These are phyloP conservation scores for Sisymbrium irio DNA, from an alignment of 345 rosid genomes.

Conservation along the genomic window DNA sequence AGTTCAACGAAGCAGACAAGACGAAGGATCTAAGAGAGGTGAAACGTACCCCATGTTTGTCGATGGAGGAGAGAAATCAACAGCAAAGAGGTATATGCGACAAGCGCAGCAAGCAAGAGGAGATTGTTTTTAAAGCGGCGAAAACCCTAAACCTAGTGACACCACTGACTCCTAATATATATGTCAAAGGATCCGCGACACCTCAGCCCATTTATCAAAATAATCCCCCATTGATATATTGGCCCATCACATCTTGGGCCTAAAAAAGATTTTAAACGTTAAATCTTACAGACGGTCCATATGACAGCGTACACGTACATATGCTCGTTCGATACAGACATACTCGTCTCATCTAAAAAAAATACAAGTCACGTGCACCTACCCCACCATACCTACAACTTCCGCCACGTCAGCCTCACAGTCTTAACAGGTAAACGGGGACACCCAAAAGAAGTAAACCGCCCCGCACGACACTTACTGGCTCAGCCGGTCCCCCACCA, in stretches of 20 bases:
- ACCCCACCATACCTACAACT: constrained; percentile 22
- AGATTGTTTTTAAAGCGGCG: constrained; percentile 20
- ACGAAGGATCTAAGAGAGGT: constrained; percentile 7
- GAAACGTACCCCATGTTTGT: constrained; percentile 34
- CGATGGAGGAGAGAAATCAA: constrained; percentile 20
- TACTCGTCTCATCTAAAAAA: too few relatives aligned
- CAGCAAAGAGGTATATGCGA: background rate
- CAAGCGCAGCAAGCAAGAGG: background rate
- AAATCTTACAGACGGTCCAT: too few relatives aligned
- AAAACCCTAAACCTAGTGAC: constrained; percentile 24
- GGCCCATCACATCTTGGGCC: constrained; percentile 1
- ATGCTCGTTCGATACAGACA: too few relatives aligned
- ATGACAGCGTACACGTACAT: too few relatives aligned
- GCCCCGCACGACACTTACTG: constrained; percentile 38
- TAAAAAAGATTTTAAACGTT: too few relatives aligned
- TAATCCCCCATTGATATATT: background rate
- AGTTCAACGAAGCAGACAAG: too few relatives aligned
- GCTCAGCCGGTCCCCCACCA: constrained; percentile 40
- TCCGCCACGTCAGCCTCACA: constrained; percentile 30
- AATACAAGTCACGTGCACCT: constrained; percentile 39
- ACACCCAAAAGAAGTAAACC: constrained; percentile 21
- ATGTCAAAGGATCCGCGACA: background rate
- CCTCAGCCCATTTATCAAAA: background rate
- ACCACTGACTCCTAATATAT: constrained; percentile 15
- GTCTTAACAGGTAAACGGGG: constrained; percentile 7